Evolutionary conservation across 23 red algal genomes (phyloP), one percentile per base, ranked within the genome.

Genomic region (Agarophyton chilense): DNA sequence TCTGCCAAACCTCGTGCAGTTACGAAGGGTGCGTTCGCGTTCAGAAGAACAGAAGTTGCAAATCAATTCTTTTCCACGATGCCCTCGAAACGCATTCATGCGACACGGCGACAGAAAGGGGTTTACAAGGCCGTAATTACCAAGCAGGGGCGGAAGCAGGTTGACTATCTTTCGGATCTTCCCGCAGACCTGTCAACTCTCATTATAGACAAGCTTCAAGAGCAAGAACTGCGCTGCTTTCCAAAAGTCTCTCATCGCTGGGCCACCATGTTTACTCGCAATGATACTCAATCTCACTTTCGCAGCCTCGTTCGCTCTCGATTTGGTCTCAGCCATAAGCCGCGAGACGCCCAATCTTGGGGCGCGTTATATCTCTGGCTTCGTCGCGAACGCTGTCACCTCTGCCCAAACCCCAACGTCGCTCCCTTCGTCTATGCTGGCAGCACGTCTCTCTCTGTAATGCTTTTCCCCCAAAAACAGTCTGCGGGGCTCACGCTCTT

Each of bases 351-450:
- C 22, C 70, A 47, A 28, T 89, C 46, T 18, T 89, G 85, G 85
- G 85, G 85, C 71, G 21, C 46, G 4, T 38, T 78, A 12, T 89
- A 89, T 49, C 85, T 89, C 35, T 43, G 25, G 51, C 85, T 89
- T 62, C 85, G 85, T 65, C 68, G 85, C 18, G 85, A 89, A 63
- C 85, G 68, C 73, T 89, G 85, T 66, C 85, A 89, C 40, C 73
- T 89, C 14, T 89, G 85, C 9, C 85, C 85, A 1, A 60, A 77
- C 32, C 50, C 68, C 13, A 35, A 89, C 57, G 55, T 89, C 43
- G 68, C 66, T 16, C 85, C 85, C 21, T 89, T 89, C 40, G 72
- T 89, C 19, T 89, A 89, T 29, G 85, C 85, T 21, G 85, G 71
- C 16, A 73, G 61, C 55, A 39, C 52, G 16, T 62, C 70, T 1